Conservation (phyloP, 371 early-diverging fungal genomes). For the Mortierella sp. region DNA sequence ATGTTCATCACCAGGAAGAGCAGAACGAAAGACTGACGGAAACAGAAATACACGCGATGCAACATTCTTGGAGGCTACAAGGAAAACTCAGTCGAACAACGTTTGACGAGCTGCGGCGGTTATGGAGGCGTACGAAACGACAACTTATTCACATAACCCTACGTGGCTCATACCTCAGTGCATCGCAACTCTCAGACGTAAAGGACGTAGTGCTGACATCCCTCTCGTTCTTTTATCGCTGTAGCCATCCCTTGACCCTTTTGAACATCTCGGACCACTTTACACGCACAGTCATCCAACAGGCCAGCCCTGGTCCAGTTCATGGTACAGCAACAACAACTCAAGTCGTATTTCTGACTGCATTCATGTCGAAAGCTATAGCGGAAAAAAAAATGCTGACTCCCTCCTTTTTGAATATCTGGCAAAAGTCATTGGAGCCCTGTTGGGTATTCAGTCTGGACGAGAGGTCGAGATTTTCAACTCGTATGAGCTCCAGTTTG, state of each 20-base stretch:
- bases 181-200: not conserved
- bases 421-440: constrained; percentile 78
- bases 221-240: not conserved
- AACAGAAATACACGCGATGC: not conserved
- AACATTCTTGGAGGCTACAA: not conserved
- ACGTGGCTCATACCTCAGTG: too few relatives aligned
- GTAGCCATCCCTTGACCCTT: constrained; percentile 88
- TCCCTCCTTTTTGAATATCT: not conserved
- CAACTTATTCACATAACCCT: not conserved
- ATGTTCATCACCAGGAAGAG: not conserved
- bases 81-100: not conserved
- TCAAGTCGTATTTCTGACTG: not conserved
- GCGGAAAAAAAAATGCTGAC: not conserved
- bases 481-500: constrained; percentile 82
- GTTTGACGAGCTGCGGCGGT: not conserved
- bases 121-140: not conserved
- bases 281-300: constrained; percentile 79
- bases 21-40: not conserved
- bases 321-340: constrained; percentile 45
- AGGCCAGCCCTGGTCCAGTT: constrained; percentile 56
- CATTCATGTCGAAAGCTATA: not conserved
- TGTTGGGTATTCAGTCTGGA: constrained; percentile 87
- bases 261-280: constrained; percentile 91
- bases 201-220: not conserved
- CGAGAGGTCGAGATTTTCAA: constrained; percentile 88